A percentile compares a stretch with the other conserved stretches of the same genome.
Conservation (phyloP, 192 early-diverging fungal species). For the Podila epigama region DNA sequence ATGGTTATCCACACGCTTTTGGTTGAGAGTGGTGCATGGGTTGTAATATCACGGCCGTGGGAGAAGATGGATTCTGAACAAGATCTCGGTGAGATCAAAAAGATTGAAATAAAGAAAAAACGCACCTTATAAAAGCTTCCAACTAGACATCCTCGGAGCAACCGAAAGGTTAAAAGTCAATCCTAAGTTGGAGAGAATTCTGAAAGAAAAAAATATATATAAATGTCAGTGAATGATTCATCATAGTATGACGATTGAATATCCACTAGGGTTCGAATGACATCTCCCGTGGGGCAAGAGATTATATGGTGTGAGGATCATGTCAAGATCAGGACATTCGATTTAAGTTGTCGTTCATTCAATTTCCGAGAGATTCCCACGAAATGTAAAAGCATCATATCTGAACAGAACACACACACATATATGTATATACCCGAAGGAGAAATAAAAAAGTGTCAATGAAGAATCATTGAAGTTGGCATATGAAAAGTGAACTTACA, state of each 20-base stretch:
- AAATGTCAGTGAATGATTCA: neutral
- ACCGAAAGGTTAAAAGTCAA: neutral
- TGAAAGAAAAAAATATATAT: neutral
- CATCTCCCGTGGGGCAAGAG: neutral
- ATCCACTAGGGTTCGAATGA: neutral
- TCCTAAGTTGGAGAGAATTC: neutral
- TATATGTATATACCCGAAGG: neutral
- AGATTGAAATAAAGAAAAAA: neutral
- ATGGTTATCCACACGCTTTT: conserved; percentile 55
- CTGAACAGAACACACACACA: conserved; percentile 2
- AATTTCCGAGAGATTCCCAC: conserved; percentile 55
- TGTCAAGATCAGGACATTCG: conserved; percentile 52
- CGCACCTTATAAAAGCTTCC: conserved; percentile 16
- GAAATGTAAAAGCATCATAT: conserved; percentile 52
- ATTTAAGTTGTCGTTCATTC: conserved; percentile 50
- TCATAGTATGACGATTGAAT: neutral
- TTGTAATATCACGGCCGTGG: conserved; percentile 48
- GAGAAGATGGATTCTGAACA: neutral
- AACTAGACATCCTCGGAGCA: neutral
- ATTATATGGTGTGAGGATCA: conserved; percentile 1
- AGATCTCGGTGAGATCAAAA: neutral
- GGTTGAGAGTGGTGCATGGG: conserved; percentile 55
- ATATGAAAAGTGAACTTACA: too few relatives aligned
- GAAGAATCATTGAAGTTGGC: neutral
- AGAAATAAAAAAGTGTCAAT: neutral